Conservation (phyloP, 2,329 filamentous ascomycete species). For the Colletotrichum acutatum region DNA sequence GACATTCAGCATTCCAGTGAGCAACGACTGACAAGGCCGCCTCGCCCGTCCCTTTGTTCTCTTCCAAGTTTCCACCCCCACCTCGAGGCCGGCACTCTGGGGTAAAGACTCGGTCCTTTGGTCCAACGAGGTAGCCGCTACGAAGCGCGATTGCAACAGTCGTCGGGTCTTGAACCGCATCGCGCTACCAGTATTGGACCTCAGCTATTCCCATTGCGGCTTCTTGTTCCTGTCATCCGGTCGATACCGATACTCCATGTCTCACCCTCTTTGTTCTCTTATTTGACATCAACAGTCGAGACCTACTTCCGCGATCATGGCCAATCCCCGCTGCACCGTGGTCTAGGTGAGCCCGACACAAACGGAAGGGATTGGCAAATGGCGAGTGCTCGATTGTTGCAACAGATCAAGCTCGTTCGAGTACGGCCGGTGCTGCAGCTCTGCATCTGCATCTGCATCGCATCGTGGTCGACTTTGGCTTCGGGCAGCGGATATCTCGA, state of each 20-base stretch:
- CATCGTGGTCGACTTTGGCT: conserved; percentile 4
- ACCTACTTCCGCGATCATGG: neutral
- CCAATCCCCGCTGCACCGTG: neutral
- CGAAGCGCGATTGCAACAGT: neutral
- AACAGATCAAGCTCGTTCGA: neutral
- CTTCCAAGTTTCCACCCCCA: neutral
- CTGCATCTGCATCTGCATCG: neutral
- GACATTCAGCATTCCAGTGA: neutral
- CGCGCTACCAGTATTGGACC: neutral
- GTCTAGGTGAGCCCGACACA: neutral
- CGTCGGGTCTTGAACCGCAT: neutral
- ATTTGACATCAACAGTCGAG: conserved; percentile 10
- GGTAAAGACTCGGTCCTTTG: neutral
- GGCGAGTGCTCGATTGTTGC: neutral
- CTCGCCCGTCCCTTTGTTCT: conserved; percentile 23
- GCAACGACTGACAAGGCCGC: neutral
- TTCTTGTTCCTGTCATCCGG: neutral
- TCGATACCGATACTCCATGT: neutral
- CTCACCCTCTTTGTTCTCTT: conserved; percentile 13
- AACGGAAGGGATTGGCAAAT: neutral
- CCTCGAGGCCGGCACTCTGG: neutral
- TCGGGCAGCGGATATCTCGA: conserved; percentile 21
- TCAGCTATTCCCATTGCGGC: neutral
- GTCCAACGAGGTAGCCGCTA: conserved; percentile 11
- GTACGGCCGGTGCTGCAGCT: neutral